These are phyloP conservation scores for Biscogniauxia sp. DNA, from an alignment of 2,329 filamentous ascomycete genomes.

Conservation along the genomic window DNA sequence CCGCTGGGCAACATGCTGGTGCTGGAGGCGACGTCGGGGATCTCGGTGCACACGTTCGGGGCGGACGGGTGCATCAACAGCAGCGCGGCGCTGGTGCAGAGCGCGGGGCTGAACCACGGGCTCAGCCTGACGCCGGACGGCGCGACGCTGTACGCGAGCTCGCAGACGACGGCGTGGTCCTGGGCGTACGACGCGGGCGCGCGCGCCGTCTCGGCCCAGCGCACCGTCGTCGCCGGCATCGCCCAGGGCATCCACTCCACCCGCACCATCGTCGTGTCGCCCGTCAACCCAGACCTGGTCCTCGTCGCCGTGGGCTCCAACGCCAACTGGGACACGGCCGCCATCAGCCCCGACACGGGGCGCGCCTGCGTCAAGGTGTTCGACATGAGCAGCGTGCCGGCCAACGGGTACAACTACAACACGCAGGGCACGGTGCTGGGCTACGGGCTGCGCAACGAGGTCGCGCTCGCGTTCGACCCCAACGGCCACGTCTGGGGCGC, in stretches of 20 bases:
- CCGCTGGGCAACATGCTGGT: conserved; percentile 29
- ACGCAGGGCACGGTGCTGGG: conserved; percentile 35
- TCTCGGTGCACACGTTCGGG: conserved; percentile 29
- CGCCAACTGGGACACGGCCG: conserved; percentile 51
- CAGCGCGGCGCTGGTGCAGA: conserved; percentile 23
- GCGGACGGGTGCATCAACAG: conserved; percentile 28
- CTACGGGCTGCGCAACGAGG: conserved; percentile 65
- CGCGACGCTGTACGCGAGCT: conserved; percentile 44
- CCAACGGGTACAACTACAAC: conserved; percentile 39
- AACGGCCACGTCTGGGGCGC: conserved; percentile 49
- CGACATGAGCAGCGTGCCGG: conserved; percentile 24
- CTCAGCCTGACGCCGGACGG: conserved; percentile 39
- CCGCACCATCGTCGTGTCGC: conserved; percentile 54
- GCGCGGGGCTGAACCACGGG: conserved; percentile 41
- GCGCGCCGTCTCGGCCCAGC: conserved; percentile 38
- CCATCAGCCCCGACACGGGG: conserved; percentile 46
- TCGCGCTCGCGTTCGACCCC: conserved; percentile 42
- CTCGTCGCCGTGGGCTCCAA: conserved; percentile 55
- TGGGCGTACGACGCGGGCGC: conserved; percentile 54
- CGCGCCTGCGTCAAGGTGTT: conserved; percentile 55
- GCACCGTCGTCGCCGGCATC: conserved; percentile 53
- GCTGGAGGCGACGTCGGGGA: conserved; percentile 27
- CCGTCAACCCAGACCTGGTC: conserved; percentile 48
- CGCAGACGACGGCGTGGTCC: conserved; percentile 46
- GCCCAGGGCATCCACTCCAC: conserved; percentile 51